Evolutionary conservation across 2,329 filamentous ascomycete species (phyloP).

Genomic region (Pezizomycotina sp.): DNA sequence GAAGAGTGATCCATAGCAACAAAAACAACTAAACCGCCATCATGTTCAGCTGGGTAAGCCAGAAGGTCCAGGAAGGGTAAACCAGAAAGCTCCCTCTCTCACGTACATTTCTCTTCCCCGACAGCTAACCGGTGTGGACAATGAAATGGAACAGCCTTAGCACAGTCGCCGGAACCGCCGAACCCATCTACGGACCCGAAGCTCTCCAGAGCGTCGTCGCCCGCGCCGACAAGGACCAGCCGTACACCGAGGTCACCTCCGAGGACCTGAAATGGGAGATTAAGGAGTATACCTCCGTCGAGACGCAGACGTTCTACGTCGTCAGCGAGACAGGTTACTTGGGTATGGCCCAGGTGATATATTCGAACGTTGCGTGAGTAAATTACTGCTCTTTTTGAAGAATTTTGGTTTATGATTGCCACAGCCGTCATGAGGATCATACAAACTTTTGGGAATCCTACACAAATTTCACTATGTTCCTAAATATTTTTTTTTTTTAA

Average conservation of each 20-base stretch:
- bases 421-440: no score
- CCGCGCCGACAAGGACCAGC: slow-evolving; percentile 35
- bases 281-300: slow-evolving; percentile 72
- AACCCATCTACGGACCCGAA: slow-evolving; percentile 82
- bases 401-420: no score
- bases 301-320: slow-evolving; percentile 91
- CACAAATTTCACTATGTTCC: no score
- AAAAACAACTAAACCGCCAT: no score
- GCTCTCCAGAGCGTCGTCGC: slow-evolving; percentile 80
- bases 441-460: no score
- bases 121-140: slow-evolving; percentile 1
- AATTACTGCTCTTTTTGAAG: slow-evolving; percentile 9
- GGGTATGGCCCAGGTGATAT: slow-evolving; percentile 78
- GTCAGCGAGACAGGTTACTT: slow-evolving; percentile 60
- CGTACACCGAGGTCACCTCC: slow-evolving; percentile 57
- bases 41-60: slow-evolving; percentile 12
- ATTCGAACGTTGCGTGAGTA: slow-evolving; percentile 58
- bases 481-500: no score
- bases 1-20: no score
- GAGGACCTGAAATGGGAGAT: slow-evolving; percentile 69
- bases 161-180: slow-evolving; percentile 83
- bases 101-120: background rate
- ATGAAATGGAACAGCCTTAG: slow-evolving; percentile 36
- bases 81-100: background rate
- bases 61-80: slow-evolving; percentile 9